Percentiles rank a stretch among this genome's conserved stretches.
Conservation (phyloP, 768 basidiomycete genomes). For the Suillus alpinus region DNA sequence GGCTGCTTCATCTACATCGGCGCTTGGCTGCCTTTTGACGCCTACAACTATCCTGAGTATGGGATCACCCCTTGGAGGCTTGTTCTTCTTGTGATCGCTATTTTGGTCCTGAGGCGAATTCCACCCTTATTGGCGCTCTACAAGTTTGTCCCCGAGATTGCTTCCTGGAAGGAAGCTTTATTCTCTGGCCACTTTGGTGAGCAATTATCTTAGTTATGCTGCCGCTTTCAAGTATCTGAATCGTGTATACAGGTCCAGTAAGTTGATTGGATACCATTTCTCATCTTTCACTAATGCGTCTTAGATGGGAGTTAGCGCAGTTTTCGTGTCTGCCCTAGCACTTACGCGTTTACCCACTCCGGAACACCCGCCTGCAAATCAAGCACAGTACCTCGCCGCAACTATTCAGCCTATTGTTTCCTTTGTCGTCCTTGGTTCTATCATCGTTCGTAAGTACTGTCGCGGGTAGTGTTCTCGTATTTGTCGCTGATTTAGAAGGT, state of each 20-base stretch:
- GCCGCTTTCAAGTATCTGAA: background rate
- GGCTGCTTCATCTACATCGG: constrained; percentile 83
- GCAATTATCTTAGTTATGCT: constrained; percentile 10
- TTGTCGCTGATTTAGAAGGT: background rate
- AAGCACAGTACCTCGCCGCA: constrained; percentile 71
- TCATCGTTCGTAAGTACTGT: constrained; percentile 65
- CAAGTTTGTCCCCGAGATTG: constrained; percentile 83
- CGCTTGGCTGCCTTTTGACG: constrained; percentile 75
- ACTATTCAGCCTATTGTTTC: constrained; percentile 80
- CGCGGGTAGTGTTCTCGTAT: background rate
- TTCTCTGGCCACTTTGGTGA: constrained; percentile 91
- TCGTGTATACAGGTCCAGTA: constrained; percentile 46
- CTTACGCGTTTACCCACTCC: constrained; percentile 58
- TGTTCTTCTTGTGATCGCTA: constrained; percentile 58
- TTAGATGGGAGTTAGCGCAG: constrained; percentile 88
- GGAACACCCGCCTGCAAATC: constrained; percentile 55
- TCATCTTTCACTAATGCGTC: background rate
- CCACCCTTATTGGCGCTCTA: constrained; percentile 78
- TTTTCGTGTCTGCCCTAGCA: constrained; percentile 84
- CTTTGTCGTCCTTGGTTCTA: constrained; percentile 85
- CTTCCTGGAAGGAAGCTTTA: constrained; percentile 79
- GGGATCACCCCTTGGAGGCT: constrained; percentile 73
- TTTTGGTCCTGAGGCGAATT: constrained; percentile 76
- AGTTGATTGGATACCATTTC: constrained; percentile 18
- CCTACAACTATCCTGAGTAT: constrained; percentile 53